Percentiles rank a stretch among this genome's conserved stretches.
Evolutionary conservation across 176 grass and related monocot species (phyloP).

Genomic region (Coix lacrymajobi): DNA sequence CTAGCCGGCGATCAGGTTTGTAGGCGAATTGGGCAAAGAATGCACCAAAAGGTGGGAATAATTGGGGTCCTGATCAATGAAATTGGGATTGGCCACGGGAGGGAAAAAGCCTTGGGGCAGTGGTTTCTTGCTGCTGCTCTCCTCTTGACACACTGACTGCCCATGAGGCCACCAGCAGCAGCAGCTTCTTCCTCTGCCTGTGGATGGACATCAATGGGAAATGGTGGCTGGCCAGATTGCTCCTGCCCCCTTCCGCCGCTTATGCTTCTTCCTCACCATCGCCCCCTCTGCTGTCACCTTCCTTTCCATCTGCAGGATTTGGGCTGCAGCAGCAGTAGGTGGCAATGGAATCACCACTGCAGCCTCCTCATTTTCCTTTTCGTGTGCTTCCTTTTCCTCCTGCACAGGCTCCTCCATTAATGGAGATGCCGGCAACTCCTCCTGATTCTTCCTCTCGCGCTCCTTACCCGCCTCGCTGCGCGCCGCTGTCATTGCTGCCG

Average conservation of each 20-base stretch:
- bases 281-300: neutral
- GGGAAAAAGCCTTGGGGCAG: neutral
- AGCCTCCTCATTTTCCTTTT: neutral
- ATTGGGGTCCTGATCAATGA: neutral
- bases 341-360: neutral
- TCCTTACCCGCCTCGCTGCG: neutral
- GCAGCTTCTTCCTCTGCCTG: neutral
- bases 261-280: neutral
- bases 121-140: neutral
- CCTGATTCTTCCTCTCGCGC: neutral
- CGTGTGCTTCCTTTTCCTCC: neutral
- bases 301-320: neutral
- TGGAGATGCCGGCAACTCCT: neutral
- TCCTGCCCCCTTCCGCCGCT: neutral
- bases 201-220: neutral
- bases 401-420: neutral
- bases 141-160: neutral
- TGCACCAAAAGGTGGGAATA: neutral
- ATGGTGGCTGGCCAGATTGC: neutral
- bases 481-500: neutral
- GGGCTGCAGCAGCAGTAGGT: neutral
- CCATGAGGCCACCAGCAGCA: neutral
- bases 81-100: neutral
- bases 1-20: neutral
- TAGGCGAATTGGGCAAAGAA: slow-evolving; percentile 38